Evolutionary conservation across 2,329 filamentous ascomycete genomes (phyloP).

Genomic region (Akanthomyces uredinophilus): DNA sequence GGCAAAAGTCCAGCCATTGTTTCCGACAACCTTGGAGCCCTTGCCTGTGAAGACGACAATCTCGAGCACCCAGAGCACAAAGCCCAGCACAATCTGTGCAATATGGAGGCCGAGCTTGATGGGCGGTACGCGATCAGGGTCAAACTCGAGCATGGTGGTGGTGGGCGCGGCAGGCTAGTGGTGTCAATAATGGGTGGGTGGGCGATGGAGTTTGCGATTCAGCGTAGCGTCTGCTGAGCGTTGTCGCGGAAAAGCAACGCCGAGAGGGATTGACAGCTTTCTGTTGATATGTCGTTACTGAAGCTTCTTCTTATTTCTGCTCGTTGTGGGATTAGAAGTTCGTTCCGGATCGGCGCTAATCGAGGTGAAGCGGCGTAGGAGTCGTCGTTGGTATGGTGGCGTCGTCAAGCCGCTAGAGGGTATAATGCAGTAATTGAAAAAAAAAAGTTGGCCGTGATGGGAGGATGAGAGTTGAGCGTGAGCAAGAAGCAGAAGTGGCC

Average conservation of each 20-base stretch:
- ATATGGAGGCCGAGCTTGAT: conserved; percentile 55
- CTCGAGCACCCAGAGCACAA: conserved; percentile 54
- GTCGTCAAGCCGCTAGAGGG: not conserved
- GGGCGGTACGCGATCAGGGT: conserved; percentile 49
- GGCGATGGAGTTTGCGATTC: not conserved
- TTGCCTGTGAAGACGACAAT: conserved; percentile 53
- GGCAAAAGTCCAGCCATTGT: conserved; percentile 59
- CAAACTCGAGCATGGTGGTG: conserved; percentile 44
- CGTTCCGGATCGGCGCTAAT: conserved; percentile 10
- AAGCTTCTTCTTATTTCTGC: not conserved
- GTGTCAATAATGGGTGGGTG: not conserved
- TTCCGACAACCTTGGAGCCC: conserved; percentile 46
- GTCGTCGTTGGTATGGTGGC: not conserved
- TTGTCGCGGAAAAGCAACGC: not conserved
- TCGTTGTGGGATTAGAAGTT: not conserved
- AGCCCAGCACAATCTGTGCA: conserved; percentile 48
- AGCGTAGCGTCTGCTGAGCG: not conserved
- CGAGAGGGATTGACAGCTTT: not conserved
- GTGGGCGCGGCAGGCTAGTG: not conserved
- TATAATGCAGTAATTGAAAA: not conserved
- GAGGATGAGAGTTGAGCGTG: not conserved
- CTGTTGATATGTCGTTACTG: not conserved
- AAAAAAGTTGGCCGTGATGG: not conserved
- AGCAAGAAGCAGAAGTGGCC: not conserved
- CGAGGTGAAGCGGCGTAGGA: conserved; percentile 1